Base-by-base conservation (phyloP, 345 rosid genomes). In the Citrus inodora region DNA sequence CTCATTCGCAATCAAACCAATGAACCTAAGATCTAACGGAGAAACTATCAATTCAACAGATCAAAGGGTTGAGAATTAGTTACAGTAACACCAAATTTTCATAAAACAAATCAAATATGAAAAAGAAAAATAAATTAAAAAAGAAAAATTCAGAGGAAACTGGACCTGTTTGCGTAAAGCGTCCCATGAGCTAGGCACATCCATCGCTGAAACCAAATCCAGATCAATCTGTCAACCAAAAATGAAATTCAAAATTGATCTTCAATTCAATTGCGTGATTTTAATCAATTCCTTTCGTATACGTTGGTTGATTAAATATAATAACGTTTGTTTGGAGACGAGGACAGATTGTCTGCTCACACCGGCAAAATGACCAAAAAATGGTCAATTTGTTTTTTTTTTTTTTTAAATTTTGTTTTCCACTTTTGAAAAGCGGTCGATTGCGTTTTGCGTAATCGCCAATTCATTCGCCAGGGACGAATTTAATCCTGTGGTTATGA, bases 181-280 rank as follows among this genome's bases (percentile, higher is more conserved):
- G 87, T 93, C 98, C 98, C 99, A 93, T 74, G 98, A 95, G 87
- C 82, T 87, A 63, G 92, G 91, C 78, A 85, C 92, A 21, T 95
- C 97, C 98, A 93, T 95, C 56, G 81, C 9, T 62, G 73, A 70
- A 68, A 30, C 3, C 61, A 77, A 64, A 69, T 70, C 85, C 68
- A 75, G 48, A 69, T 70, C 86, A 51, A 79, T 65, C 69, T 51
- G 38, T 51, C 16, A 0, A 37, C 46, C 3, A 66, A 11, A 28
- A 58, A 21, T 22, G 10, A 64, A 32, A 66, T 6, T 48, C 32
- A 70, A 60, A 40, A 33, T 51, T 28, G 27, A 28, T 27, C 1
- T 8, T 7, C 35, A 30, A 51, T 28, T 28, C 55, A 4, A 30
- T 30, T 28, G 10, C 32, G 3, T 51, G 22, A 17, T 48, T 46